phyloP scores from a whole-genome alignment of 2,329 filamentous ascomycete genomes.

The Teratosphaeriaceae sp. region DNA sequence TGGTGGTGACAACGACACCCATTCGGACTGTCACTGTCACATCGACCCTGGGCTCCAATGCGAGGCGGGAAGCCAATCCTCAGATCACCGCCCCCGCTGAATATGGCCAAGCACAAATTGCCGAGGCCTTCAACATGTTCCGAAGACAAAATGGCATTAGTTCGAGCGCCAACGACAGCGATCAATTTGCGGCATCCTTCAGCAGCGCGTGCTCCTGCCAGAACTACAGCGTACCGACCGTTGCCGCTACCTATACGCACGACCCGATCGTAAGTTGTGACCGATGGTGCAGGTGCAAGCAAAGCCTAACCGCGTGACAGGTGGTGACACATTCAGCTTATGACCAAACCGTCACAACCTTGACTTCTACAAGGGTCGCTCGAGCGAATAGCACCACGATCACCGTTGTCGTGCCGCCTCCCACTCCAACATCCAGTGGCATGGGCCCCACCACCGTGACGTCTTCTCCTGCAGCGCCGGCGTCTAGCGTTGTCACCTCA shows the following conservation, averaged over 20 bases:
- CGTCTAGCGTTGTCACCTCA: neutral
- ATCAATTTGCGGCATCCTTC: conserved; percentile 20
- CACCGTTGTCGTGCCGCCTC: neutral
- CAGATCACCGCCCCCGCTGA: conserved; percentile 12
- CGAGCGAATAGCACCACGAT: conserved; percentile 3
- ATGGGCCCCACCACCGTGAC: too few relatives aligned
- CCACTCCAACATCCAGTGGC: too few relatives aligned
- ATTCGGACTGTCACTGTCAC: conserved; percentile 22
- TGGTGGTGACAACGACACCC: conserved; percentile 14
- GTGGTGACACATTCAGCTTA: conserved; percentile 16
- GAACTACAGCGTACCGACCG: conserved; percentile 17
- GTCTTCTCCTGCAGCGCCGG: conserved; percentile 13
- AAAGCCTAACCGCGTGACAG: conserved; percentile 9
- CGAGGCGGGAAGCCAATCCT: conserved; percentile 15
- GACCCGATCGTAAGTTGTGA: conserved; percentile 13
- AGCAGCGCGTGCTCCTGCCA: conserved; percentile 29
- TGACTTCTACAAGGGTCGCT: conserved; percentile 9
- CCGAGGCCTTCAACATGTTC: conserved; percentile 14
- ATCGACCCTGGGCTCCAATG: conserved; percentile 6
- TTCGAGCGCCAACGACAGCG: conserved; percentile 4
- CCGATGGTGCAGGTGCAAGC: too few relatives aligned
- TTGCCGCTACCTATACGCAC: conserved; percentile 24
- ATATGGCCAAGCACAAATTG: conserved; percentile 6
- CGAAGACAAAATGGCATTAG: conserved; percentile 11
- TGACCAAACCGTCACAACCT: conserved; percentile 16